These are phyloP conservation scores for Globisporangium recalcitrans DNA, from an alignment of 352 stramenopile species.

Conservation along the genomic window DNA sequence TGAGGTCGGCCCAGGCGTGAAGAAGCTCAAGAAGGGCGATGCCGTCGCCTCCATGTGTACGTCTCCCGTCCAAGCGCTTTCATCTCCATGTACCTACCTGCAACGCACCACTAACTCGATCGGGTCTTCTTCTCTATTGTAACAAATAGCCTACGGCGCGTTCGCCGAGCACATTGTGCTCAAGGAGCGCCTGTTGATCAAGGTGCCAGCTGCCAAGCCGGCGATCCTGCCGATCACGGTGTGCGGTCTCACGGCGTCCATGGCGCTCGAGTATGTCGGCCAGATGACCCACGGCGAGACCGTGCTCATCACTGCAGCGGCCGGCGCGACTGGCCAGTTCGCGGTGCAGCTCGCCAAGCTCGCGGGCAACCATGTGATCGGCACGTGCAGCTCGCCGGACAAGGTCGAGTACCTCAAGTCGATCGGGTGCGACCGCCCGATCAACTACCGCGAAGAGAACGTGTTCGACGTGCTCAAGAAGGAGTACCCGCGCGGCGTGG, in stretches of 20 bases:
- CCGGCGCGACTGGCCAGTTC: constrained; percentile 63
- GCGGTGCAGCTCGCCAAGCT: constrained; percentile 71
- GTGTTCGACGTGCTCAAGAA: constrained; percentile 39
- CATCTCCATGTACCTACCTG: not conserved
- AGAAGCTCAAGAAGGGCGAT: constrained; percentile 38
- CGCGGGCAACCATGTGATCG: constrained; percentile 61
- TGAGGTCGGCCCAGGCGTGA: constrained; percentile 26
- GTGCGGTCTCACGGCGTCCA: constrained; percentile 34
- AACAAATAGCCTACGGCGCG: constrained; percentile 27
- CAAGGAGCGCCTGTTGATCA: constrained; percentile 25
- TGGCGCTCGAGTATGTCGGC: constrained; percentile 39
- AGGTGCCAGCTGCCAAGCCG: constrained; percentile 19
- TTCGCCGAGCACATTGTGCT: constrained; percentile 34
- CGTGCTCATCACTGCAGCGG: constrained; percentile 37
- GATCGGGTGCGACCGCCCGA: constrained; percentile 51
- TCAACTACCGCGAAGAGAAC: constrained; percentile 74
- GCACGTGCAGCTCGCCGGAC: constrained; percentile 61
- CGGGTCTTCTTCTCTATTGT: not conserved
- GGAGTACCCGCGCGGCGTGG: constrained; percentile 38
- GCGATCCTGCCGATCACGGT: constrained; percentile 36
- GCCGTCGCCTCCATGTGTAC: constrained; percentile 37
- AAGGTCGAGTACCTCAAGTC: constrained; percentile 68
- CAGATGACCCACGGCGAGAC: constrained; percentile 39
- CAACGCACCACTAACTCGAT: not conserved
- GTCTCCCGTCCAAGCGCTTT: constrained; percentile 3